Conservation (phyloP, 306 rosid genomes). For the Quercus parvula region DNA sequence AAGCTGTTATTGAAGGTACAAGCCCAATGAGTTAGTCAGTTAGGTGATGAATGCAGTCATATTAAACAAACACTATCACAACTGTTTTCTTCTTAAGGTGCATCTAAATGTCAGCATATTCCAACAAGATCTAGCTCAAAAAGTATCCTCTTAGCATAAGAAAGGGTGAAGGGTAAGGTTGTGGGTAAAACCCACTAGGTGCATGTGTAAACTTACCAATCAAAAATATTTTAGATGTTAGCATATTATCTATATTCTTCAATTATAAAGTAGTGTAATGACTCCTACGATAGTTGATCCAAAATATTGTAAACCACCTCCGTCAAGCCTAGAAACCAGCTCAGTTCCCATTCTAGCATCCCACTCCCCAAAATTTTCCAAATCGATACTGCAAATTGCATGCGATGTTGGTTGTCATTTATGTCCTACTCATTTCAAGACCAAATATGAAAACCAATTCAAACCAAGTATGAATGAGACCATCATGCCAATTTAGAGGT, state of each 20-base stretch:
- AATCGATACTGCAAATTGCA: background rate
- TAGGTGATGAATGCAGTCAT: background rate
- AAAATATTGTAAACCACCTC: background rate
- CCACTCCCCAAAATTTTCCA: background rate
- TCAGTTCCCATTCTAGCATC: background rate
- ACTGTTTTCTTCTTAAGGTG: background rate
- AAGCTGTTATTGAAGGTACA: too few species aligned
- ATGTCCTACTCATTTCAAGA: background rate
- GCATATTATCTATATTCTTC: background rate
- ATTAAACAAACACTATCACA: background rate
- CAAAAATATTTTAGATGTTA: too few species aligned
- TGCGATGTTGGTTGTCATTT: background rate
- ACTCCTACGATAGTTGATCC: background rate
- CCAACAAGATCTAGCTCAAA: too few species aligned
- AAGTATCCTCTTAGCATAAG: too few species aligned
- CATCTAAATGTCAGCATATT: background rate
- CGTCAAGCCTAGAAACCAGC: background rate
- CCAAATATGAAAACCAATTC: background rate
- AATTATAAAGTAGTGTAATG: background rate
- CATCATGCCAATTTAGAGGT: background rate
- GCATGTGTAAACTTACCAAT: too few species aligned
- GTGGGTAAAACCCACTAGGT: too few species aligned
- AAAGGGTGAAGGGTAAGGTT: too few species aligned
- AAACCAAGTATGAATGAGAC: background rate
- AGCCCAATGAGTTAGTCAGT: background rate